phyloP scores from a whole-genome alignment of 805 yeast genomes.

The Metschnikowia anglica region DNA sequence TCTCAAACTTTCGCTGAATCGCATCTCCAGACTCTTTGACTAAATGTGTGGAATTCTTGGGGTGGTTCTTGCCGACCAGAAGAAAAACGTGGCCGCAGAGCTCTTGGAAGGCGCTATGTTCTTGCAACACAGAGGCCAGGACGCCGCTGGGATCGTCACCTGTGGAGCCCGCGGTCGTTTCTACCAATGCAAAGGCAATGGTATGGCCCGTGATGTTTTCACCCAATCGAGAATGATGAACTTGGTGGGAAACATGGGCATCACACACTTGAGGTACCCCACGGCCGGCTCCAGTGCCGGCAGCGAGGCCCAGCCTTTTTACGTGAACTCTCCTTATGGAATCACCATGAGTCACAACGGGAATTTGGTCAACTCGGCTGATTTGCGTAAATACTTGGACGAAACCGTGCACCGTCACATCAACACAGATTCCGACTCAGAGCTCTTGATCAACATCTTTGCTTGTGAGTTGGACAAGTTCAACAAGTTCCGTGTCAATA shows the following conservation, averaged over 20 bases:
- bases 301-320: constrained; percentile 97
- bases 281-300: constrained; percentile 96
- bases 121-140: constrained; percentile 97
- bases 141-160: constrained; percentile 98
- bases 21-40: too few species aligned
- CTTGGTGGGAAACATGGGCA: constrained; percentile 90
- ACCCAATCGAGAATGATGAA: constrained; percentile 75
- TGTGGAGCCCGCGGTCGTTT: constrained; percentile 92
- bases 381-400: constrained; percentile 77
- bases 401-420: constrained; percentile 95
- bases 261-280: constrained; percentile 92
- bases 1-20: not conserved
- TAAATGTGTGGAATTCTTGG: constrained; percentile 95
- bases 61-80: constrained; percentile 74
- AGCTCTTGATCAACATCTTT: constrained; percentile 81
- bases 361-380: constrained; percentile 83
- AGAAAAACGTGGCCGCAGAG: constrained; percentile 78
- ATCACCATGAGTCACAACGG: constrained; percentile 91
- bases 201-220: constrained; percentile 98
- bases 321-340: constrained; percentile 96
- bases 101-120: constrained; percentile 89
- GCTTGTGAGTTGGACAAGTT: constrained; percentile 89
- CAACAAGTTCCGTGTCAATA: constrained; percentile 91
- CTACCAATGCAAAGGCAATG: constrained; percentile 97
- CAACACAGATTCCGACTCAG: constrained; percentile 96